These are phyloP conservation scores for Marasmius fiardii DNA, from an alignment of 1,284 basidiomycete genomes.

Conservation along the genomic window DNA sequence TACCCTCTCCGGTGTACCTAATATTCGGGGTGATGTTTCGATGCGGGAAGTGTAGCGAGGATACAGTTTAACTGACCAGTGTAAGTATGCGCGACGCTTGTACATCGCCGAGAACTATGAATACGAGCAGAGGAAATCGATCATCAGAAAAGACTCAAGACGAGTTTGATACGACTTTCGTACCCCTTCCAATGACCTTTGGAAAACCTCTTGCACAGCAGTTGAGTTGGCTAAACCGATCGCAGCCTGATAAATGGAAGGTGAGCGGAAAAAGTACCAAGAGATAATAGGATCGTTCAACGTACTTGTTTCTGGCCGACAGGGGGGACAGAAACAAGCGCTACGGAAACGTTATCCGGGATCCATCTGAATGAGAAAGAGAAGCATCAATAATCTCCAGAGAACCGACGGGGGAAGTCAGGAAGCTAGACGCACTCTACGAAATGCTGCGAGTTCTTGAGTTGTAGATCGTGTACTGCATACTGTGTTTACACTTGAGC, in stretches of 20 bases:
- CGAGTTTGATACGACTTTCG: conserved; percentile 13
- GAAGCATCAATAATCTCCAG: neutral
- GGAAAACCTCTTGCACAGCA: conserved; percentile 88
- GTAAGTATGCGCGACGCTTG: conserved; percentile 82
- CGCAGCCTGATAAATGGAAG: conserved; percentile 46
- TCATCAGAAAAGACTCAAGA: neutral
- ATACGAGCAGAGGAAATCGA: neutral
- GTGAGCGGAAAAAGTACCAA: neutral
- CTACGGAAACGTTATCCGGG: conserved; percentile 79
- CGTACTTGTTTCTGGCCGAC: conserved; percentile 70
- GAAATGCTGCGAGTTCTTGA: conserved; percentile 70
- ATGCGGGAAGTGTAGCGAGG: neutral
- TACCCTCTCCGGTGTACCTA: conserved; percentile 84
- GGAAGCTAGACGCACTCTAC: conserved; percentile 57
- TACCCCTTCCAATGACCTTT: conserved; percentile 69
- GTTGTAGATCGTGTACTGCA: conserved; percentile 54
- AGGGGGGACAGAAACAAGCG: conserved; percentile 81
- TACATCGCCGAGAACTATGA: conserved; percentile 77
- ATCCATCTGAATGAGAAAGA: conserved; percentile 59
- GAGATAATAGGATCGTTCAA: conserved; percentile 6
- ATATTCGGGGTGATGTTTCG: neutral
- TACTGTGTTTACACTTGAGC: conserved; percentile 28
- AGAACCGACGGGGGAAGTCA: neutral
- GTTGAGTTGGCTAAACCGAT: conserved; percentile 85
- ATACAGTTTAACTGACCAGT: conserved; percentile 54